A percentile compares a stretch with the other conserved stretches of the same genome.
Conservation (phyloP, 495 filamentous ascomycete genomes). For the Cercophora newfieldiana region DNA sequence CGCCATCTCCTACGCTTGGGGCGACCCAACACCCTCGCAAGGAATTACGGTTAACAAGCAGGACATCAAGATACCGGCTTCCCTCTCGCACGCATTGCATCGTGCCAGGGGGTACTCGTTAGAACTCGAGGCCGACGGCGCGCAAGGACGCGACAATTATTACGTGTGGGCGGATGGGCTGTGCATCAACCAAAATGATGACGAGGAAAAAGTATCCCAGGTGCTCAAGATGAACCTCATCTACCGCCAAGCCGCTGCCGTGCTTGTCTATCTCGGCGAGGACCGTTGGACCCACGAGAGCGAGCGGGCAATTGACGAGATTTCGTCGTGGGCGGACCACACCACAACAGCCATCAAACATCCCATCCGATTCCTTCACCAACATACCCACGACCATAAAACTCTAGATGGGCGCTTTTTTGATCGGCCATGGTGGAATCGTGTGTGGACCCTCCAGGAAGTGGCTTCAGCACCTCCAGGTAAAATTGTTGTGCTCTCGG, state of each 20-base stretch:
- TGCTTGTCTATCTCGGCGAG: background rate
- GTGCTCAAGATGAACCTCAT: background rate
- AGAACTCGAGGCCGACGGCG: background rate
- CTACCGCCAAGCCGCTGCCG: background rate
- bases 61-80: background rate
- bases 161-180: background rate
- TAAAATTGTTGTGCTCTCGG: background rate
- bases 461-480: background rate
- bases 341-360: background rate
- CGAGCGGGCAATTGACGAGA: background rate
- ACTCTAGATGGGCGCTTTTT: too few relatives aligned
- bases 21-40: background rate
- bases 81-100: background rate
- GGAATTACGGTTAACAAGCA: background rate
- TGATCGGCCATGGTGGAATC: background rate
- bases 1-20: background rate
- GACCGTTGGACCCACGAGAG: background rate
- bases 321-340: background rate
- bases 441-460: background rate
- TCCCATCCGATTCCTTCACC: background rate
- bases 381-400: background rate
- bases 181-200: background rate
- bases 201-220: background rate
- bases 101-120: background rate
- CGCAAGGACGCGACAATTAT: too few relatives aligned